Evolutionary conservation across 805 yeast genomes (phyloP), one percentile per base, ranked within the genome.

Genomic region (Torulaspora gathmanii): DNA sequence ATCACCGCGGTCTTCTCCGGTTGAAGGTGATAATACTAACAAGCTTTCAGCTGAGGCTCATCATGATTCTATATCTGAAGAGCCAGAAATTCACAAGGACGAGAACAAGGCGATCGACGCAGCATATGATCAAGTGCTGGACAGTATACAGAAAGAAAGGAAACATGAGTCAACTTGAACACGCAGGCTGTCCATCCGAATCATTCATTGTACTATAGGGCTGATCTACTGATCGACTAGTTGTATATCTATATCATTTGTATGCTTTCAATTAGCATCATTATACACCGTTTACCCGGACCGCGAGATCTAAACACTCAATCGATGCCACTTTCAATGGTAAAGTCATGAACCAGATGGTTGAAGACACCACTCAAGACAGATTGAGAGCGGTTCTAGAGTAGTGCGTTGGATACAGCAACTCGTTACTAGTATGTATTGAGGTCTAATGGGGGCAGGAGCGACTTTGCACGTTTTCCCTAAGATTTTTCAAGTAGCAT

Each of bases 121-220:
- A 12, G 71, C 71, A 2, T 70, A 69, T 47, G 75, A 70, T 51
- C 60, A 65, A 44, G 68, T 71, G n/a, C 48, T 71, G 26, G 73
- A 71, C 42, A 66, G 64, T 37, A 46, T 71, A 28, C 68, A 67
- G 42, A 63, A 71, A 53, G 51, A 37, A 1, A 35, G 48, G 22
- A 46, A 37, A 25, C 26, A 35, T 7, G 40, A 37, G 27, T 42
- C 19, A 25, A 26, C 44, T 10, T 20, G 34, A 13, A 4, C 9
- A 5, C 9, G 34, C 28, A 22, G 10, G 8, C 25, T 22, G 25
- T 22, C 25, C 25, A 22, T 22, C 25, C 19, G n/a, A n/a, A n/a
- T n/a, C 15, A 27, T 6, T n/a, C 30, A 27, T 27, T 31, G 22
- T 31, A 31, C 12, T 10, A 31, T 15, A 31, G 3, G 15, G 15